phyloP scores from a whole-genome alignment of 1,284 basidiomycete species.

The Ustilago bromivora region DNA sequence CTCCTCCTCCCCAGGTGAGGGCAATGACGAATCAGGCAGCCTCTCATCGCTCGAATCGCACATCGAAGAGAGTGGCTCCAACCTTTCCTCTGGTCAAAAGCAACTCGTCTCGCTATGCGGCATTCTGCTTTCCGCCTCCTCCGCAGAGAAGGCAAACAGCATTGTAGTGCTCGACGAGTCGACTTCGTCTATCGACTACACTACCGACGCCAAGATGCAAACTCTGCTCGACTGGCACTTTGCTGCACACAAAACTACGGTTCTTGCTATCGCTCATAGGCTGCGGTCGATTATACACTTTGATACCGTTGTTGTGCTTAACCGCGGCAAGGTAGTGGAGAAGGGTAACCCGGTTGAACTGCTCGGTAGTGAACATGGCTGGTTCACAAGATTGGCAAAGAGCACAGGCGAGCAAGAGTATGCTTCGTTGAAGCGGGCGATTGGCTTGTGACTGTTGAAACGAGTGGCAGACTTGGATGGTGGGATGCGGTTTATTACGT shows the following conservation, averaged over 20 bases:
- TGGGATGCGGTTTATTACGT: too few relatives aligned
- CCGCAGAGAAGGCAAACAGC: conserved; percentile 26
- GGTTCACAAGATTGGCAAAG: conserved; percentile 75
- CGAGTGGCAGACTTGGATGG: too few relatives aligned
- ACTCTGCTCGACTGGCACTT: conserved; percentile 85
- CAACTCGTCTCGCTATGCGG: conserved; percentile 68
- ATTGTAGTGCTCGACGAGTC: conserved; percentile 75
- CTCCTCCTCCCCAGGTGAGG: neutral
- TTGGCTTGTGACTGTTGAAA: conserved; percentile 10
- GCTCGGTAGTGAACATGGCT: conserved; percentile 73
- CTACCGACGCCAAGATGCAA: conserved; percentile 86
- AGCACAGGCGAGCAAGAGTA: conserved; percentile 38
- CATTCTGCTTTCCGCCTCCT: conserved; percentile 63
- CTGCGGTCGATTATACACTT: conserved; percentile 83
- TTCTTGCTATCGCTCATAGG: conserved; percentile 80
- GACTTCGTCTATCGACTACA: conserved; percentile 80
- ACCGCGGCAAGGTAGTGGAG: conserved; percentile 79
- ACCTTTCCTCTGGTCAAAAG: conserved; percentile 68
- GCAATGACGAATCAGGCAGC: conserved; percentile 38
- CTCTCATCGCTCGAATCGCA: conserved; percentile 61
- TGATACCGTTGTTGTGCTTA: conserved; percentile 82
- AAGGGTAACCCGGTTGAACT: conserved; percentile 78
- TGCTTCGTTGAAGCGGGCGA: conserved; percentile 12
- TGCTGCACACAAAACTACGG: conserved; percentile 75
- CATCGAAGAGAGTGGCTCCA: conserved; percentile 67